Percentiles rank a stretch among this genome's conserved stretches.
phyloP scores from a whole-genome alignment of 2,329 filamentous ascomycete genomes.

The Aspergillus aculeatinus region DNA sequence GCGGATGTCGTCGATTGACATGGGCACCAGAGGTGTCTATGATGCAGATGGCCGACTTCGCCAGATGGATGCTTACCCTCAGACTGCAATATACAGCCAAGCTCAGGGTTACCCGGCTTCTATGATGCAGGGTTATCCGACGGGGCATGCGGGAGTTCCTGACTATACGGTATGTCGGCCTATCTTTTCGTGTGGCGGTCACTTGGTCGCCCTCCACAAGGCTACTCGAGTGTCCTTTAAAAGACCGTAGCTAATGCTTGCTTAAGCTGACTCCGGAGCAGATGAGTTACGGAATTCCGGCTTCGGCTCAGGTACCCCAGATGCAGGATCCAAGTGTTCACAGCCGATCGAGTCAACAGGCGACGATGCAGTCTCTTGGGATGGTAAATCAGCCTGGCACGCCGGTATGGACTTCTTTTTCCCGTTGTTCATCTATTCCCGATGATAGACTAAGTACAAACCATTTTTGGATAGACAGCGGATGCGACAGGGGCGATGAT shows the following conservation, averaged over 20 bases:
- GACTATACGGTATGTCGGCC: slow-evolving; percentile 38
- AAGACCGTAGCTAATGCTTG: not conserved
- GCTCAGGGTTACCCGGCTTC: slow-evolving; percentile 34
- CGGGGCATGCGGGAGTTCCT: slow-evolving; percentile 35
- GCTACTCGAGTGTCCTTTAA: slow-evolving; percentile 8
- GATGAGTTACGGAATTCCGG: slow-evolving; percentile 38
- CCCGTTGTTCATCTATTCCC: slow-evolving; percentile 15
- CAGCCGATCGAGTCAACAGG: slow-evolving; percentile 35
- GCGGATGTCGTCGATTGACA: slow-evolving; percentile 39
- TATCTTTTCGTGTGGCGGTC: slow-evolving; percentile 3
- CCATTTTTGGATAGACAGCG: slow-evolving; percentile 31
- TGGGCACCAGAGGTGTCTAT: slow-evolving; percentile 36
- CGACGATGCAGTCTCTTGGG: slow-evolving; percentile 38
- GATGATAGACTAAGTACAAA: slow-evolving; percentile 30
- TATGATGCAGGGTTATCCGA: slow-evolving; percentile 36
- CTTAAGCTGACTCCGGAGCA: slow-evolving; percentile 20
- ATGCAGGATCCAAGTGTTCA: slow-evolving; percentile 37
- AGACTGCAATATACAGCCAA: slow-evolving; percentile 36
- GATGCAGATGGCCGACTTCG: slow-evolving; percentile 39
- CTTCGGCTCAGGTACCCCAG: slow-evolving; percentile 34
- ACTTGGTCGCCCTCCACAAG: slow-evolving; percentile 17
- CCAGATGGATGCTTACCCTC: slow-evolving; percentile 38
- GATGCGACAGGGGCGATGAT: slow-evolving; percentile 40
- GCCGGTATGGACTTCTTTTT: slow-evolving; percentile 35
- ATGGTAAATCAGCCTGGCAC: slow-evolving; percentile 40